Conservation (phyloP, 208 protist species). For the Naegleria fowleri region DNA sequence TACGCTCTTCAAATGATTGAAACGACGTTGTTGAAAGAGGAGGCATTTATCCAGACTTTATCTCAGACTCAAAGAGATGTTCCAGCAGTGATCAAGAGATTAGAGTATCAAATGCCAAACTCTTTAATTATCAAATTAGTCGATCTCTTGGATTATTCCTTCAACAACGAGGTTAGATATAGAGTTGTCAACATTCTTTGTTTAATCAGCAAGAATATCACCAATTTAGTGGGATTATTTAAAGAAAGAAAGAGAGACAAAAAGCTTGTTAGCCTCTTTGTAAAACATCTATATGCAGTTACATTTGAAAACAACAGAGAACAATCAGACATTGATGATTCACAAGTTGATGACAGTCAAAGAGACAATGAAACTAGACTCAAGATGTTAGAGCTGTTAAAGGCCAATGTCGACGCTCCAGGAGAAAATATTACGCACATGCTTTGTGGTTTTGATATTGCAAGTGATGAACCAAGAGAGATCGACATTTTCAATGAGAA, state of each 20-base stretch:
- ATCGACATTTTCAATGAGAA: constrained; percentile 11
- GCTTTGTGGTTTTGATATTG: neutral
- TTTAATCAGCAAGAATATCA: neutral
- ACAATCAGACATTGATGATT: neutral
- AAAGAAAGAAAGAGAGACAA: neutral
- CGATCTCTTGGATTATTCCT: neutral
- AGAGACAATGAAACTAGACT: neutral
- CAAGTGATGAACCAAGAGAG: neutral
- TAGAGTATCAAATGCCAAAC: neutral
- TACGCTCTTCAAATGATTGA: neutral
- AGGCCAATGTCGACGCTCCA: neutral
- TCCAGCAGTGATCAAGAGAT: neutral
- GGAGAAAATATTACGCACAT: neutral
- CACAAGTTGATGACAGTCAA: neutral
- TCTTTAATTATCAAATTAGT: neutral
- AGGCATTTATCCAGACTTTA: neutral
- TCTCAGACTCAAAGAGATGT: neutral
- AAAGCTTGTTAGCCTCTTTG: neutral
- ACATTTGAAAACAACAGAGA: neutral
- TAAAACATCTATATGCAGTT: neutral
- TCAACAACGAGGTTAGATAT: neutral
- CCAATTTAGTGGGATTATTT: neutral
- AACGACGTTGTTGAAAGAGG: neutral
- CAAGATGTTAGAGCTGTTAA: neutral
- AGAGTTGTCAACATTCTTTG: neutral